Conservation (phyloP, 768 basidiomycete genomes). For the Mycena crocata region DNA sequence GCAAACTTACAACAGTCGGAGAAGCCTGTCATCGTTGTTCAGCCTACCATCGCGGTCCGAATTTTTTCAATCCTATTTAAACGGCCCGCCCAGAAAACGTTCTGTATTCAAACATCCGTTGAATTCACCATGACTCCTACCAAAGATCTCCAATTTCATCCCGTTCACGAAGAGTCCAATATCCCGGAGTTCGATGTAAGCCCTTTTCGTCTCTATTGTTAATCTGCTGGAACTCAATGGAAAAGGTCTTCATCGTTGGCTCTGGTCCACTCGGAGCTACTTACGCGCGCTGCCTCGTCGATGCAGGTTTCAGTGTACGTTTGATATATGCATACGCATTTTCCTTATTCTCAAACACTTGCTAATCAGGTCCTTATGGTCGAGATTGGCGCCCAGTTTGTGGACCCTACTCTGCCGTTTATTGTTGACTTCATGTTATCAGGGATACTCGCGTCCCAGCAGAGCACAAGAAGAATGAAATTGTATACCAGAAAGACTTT, state of each 20-base stretch:
- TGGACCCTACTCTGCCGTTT: slow-evolving; percentile 7
- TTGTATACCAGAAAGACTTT: slow-evolving; percentile 49
- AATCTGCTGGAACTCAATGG: background rate
- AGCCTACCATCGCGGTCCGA: background rate
- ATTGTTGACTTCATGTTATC: background rate
- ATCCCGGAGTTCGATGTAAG: slow-evolving; percentile 5
- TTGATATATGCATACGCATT: slow-evolving; percentile 22
- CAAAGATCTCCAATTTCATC: background rate
- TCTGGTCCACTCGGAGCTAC: slow-evolving; percentile 44
- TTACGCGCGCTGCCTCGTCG: slow-evolving; percentile 39
- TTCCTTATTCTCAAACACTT: background rate
- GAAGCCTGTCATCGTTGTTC: background rate
- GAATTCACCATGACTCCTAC: background rate
- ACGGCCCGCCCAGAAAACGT: background rate
- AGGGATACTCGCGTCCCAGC: slow-evolving; percentile 7
- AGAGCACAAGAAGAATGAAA: slow-evolving; percentile 47
- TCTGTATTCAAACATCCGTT: background rate
- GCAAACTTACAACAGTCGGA: too few species aligned
- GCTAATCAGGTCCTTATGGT: slow-evolving; percentile 28
- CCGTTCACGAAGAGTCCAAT: background rate
- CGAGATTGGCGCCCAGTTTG: slow-evolving; percentile 36
- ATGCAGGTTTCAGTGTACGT: slow-evolving; percentile 20
- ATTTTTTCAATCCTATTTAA: background rate
- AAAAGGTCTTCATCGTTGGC: slow-evolving; percentile 45
- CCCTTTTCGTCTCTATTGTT: background rate